Evolutionary conservation across 2,329 filamentous ascomycete genomes (phyloP).

Genomic region (Colletotrichum zoysiae): DNA sequence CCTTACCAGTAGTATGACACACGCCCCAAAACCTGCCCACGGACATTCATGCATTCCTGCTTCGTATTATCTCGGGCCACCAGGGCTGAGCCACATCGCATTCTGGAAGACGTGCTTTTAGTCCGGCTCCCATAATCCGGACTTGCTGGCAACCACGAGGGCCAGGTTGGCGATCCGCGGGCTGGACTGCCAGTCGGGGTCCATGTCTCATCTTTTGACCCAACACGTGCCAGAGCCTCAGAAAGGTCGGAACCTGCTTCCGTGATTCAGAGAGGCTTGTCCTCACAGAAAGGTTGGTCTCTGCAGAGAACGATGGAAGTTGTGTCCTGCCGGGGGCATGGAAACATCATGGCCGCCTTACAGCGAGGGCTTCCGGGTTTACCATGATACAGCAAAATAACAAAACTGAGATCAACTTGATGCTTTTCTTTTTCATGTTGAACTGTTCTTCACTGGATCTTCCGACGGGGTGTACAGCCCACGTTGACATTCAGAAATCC

Average conservation of each 20-base stretch:
- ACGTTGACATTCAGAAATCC: background rate
- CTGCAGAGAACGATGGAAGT: no score
- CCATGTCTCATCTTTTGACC: background rate
- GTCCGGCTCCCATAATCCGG: background rate
- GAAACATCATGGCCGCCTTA: background rate
- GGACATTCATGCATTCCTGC: constrained; percentile 23
- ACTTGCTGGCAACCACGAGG: background rate
- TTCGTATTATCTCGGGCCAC: background rate
- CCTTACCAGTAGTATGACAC: background rate
- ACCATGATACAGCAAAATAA: background rate
- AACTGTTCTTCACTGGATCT: no score
- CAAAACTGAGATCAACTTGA: no score
- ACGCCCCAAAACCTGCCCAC: constrained; percentile 21
- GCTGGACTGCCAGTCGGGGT: background rate
- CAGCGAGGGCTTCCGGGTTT: background rate
- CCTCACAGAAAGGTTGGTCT: rapidly evolving
- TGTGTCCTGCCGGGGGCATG: no score
- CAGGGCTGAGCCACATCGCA: background rate
- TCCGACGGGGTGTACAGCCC: no score
- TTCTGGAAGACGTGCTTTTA: background rate
- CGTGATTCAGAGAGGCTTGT: no score
- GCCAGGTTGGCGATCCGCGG: background rate
- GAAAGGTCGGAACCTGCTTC: background rate
- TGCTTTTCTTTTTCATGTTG: no score
- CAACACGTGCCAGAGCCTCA: background rate